A percentile compares a stretch with the other conserved stretches of the same genome.
Conservation (phyloP, 2,329 filamentous ascomycete genomes). For the Rhynchosporium secalis region DNA sequence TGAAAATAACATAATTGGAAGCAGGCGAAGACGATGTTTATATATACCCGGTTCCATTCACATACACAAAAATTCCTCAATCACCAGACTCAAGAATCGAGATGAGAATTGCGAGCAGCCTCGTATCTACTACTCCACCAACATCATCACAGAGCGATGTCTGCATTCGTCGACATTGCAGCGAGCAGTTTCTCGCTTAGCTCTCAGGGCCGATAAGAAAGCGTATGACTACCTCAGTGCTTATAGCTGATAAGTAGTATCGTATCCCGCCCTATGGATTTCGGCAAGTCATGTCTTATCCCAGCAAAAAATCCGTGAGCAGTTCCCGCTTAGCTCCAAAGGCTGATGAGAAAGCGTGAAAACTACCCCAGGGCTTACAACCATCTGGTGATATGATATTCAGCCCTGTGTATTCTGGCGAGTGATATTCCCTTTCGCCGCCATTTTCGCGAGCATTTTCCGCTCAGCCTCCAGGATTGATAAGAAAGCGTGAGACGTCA, state of each 20-base stretch:
- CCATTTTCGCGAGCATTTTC: not conserved
- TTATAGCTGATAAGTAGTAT: slow-evolving; percentile 1
- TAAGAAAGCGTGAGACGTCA: slow-evolving; percentile 1
- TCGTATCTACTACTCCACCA: not conserved
- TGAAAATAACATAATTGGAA: not conserved
- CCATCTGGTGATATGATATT: not conserved
- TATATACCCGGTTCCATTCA: not conserved
- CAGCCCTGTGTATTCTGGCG: not conserved
- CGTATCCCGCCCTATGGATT: not conserved
- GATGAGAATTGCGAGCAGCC: not conserved
- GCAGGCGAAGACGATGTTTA: not conserved
- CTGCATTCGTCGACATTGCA: not conserved
- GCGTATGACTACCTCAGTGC: not conserved
- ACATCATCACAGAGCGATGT: not conserved
- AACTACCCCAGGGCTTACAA: slow-evolving; percentile 6
- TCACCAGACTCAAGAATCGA: slow-evolving; percentile 2
- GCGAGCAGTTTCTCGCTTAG: not conserved
- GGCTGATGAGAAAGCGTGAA: slow-evolving; percentile 1
- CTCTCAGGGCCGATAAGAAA: not conserved
- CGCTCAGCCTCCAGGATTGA: not conserved
- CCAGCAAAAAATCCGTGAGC: not conserved
- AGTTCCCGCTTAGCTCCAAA: not conserved
- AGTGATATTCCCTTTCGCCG: not conserved
- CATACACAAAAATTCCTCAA: not conserved
- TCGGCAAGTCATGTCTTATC: not conserved